Evolutionary conservation across 257 asterid genomes (phyloP), one percentile per base, ranked within the genome.

Genomic region (Scutellaria baicalensis): DNA sequence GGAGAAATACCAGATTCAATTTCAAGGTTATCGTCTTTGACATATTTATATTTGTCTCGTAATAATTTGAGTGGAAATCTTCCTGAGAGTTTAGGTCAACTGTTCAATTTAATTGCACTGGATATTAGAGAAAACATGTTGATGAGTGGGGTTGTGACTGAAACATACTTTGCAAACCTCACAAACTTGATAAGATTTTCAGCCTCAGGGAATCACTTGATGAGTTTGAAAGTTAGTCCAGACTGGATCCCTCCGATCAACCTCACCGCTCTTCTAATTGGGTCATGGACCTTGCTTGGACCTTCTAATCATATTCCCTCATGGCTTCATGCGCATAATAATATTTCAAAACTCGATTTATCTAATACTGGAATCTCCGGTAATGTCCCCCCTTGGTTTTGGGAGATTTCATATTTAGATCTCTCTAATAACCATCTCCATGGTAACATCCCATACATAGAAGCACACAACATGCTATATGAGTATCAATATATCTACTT

Each of bases 41-140:
- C 18, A 33, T 1, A 40, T 0, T 1, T 82, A 52, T 2, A 0
- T 1, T 49, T 76, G 38, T 3, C 43, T 9, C 9, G 7, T 10
- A 82, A 79, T 73, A 43, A 75, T 7, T 56, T 82, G 40, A 69
- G 45, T 35, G 86, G 84, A 44, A 76, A 64, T 43, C 50, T 82
- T 8, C 78, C 84, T 2, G 75, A 68, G 69, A 72, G 68, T 48
- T 40, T 72, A 12, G 84, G 83, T 1, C 73, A 65, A 43, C 77
- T 80, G 40, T 1, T 43, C 0, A 69, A 35, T 35, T 68, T 80
- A 23, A 44, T 44, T 38, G 0, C n/a, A n/a, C n/a, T 70, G 11
- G 2, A 1, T 10, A 31, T 75, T 3, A 6, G 3, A 0, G 31
- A 36, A 45, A 72, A 77, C 39, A 76, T 11, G 64, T 27, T 77